Conservation (phyloP, 2,329 filamentous ascomycete genomes). For the Orbilia quercus region DNA sequence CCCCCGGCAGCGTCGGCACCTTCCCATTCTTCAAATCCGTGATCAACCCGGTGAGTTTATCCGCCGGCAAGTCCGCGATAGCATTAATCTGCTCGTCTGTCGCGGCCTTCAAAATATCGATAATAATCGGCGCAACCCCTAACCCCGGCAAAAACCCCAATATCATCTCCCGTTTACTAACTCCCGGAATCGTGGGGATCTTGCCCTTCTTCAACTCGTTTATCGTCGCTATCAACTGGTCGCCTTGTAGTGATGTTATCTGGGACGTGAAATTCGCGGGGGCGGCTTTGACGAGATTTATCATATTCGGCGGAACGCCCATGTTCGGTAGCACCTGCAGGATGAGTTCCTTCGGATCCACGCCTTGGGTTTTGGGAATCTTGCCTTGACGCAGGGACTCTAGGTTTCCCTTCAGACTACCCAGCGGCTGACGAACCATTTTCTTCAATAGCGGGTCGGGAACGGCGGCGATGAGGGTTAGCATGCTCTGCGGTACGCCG, state of each 20-base stretch:
- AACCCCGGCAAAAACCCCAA: conserved; percentile 25
- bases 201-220: conserved; percentile 29
- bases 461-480: conserved; percentile 40
- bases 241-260: conserved; percentile 17
- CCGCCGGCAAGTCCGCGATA: conserved; percentile 22
- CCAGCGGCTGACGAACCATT: conserved; percentile 35
- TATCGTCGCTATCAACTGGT: conserved; percentile 17
- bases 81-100: conserved; percentile 19
- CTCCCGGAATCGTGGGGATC: conserved; percentile 44
- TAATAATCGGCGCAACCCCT: conserved; percentile 20
- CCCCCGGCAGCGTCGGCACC: conserved; percentile 1
- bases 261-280: conserved; percentile 18
- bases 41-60: conserved; percentile 28
- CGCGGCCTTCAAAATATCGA: conserved; percentile 41
- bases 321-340: conserved; percentile 35
- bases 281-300: conserved; percentile 37
- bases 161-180: conserved; percentile 28
- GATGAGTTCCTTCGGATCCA: conserved; percentile 39
- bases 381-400: conserved; percentile 17
- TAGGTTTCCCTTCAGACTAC: conserved; percentile 17
- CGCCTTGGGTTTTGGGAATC: conserved; percentile 21
- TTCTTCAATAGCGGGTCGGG: conserved; percentile 30
- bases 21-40: conserved; percentile 39
- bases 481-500: conserved; percentile 35
- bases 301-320: conserved; percentile 26